phyloP scores from a whole-genome alignment of 2,329 filamentous ascomycete species.

The Lecanicillium sp. region DNA sequence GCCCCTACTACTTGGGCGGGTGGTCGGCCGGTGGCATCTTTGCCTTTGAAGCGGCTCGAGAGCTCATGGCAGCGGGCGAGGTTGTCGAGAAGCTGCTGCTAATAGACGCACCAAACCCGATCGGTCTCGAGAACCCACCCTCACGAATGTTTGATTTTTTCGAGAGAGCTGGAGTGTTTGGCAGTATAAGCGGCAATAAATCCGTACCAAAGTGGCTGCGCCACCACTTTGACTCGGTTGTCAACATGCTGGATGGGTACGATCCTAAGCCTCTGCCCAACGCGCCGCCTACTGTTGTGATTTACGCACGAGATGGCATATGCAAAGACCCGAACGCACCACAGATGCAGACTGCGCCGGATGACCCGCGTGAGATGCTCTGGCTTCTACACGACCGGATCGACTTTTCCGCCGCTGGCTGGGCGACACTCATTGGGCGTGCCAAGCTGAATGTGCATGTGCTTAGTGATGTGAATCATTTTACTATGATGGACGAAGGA shows the following conservation, averaged over 20 bases:
- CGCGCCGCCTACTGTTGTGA: constrained; percentile 55
- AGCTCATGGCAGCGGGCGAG: constrained; percentile 52
- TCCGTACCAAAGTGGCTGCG: constrained; percentile 68
- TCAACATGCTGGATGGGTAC: constrained; percentile 64
- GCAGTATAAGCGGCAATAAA: constrained; percentile 48
- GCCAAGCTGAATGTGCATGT: constrained; percentile 66
- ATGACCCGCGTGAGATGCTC: constrained; percentile 55
- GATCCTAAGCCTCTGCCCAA: constrained; percentile 57
- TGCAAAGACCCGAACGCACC: not conserved
- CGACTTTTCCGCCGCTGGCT: constrained; percentile 46
- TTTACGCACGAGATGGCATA: constrained; percentile 71
- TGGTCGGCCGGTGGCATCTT: constrained; percentile 75
- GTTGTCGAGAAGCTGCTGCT: constrained; percentile 55
- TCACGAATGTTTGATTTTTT: constrained; percentile 62
- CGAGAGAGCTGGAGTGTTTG: constrained; percentile 64
- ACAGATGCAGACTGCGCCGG: no score
- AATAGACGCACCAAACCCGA: constrained; percentile 60
- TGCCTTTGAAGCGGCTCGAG: constrained; percentile 59
- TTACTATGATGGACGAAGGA: constrained; percentile 66
- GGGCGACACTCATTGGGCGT: constrained; percentile 26
- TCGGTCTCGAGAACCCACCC: constrained; percentile 63
- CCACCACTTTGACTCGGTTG: constrained; percentile 64
- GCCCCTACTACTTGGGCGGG: constrained; percentile 62
- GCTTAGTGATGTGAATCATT: constrained; percentile 60
- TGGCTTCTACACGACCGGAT: constrained; percentile 69